Base-by-base conservation (phyloP, 1,284 basidiomycete genomes). In the Entoloma clypeatum region DNA sequence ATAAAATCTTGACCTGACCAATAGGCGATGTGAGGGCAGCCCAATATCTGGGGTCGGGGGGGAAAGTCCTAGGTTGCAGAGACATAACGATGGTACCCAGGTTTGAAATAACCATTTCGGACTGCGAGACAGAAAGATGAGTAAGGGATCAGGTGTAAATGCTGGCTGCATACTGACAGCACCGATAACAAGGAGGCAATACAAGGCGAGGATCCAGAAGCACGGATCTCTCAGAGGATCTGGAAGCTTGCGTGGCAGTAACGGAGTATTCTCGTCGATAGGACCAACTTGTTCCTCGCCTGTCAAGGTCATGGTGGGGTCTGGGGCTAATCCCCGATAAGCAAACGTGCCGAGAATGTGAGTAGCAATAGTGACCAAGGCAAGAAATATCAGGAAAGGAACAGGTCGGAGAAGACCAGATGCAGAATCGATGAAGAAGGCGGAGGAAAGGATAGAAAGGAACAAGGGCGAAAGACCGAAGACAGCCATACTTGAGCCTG, bases 61-160 rank as follows among this genome's bases (percentile, higher is more conserved):
- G 45, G 2, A 31, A 47, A 22, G 45, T 47, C 40, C 28, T 45
- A 33, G 30, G 55, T 45, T 16, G 64, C 54, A 14, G 77, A 72
- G 28, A 88, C 68, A 81, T 60, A n/a, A 81, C 72, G 37, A 88
- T 82, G 3, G 81, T 77, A 19, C 84, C 86, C 34, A 89, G 78
- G 52, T 86, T 89, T 7, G 83, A 79, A 22, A 88, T 79, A 16
- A 89, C 71, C 86, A 87, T 89, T 61, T 89, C 86, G 35, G 78
- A 77, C 86, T 88, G 18, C 18, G 7, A 14, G 25, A 14, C 9
- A 31, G 5, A 8, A 32, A 37, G 17, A 8, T 31, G 14, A 41
- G 24, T 7, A 8, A 10, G 4, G 36, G 16, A 11, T 18, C n/a
- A 5, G 19, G 13, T 28, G 5, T 30, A 4, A 14, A 9, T 23